phyloP scores from a whole-genome alignment of 371 early-diverging fungal genomes.

The Mortierella sp. region DNA sequence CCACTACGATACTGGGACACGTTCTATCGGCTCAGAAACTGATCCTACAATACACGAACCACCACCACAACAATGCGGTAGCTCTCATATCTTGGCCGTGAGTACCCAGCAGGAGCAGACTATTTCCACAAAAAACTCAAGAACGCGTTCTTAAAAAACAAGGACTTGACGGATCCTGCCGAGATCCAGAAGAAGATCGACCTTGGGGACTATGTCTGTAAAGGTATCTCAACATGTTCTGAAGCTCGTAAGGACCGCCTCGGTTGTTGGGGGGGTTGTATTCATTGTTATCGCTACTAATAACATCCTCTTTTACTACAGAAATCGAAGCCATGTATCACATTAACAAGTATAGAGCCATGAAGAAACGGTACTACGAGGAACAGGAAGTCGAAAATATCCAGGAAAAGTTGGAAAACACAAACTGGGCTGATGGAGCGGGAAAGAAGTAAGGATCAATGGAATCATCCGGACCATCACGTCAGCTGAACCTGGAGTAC shows the following conservation, averaged over 20 bases:
- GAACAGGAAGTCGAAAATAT: constrained; percentile 25
- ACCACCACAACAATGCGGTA: constrained; percentile 8
- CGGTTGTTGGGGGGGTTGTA: no score
- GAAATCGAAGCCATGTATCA: constrained; percentile 81
- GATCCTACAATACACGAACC: no score
- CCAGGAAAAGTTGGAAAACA: constrained; percentile 31
- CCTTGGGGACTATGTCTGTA: constrained; percentile 71
- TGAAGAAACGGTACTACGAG: constrained; percentile 67
- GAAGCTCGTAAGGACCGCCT: no score
- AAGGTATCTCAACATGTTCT: constrained; percentile 58
- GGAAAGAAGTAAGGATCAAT: constrained; percentile 4
- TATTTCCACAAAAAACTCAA: constrained; percentile 71
- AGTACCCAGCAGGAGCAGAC: constrained; percentile 69
- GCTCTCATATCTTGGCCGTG: constrained; percentile 69
- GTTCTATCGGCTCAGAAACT: no score
- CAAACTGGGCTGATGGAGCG: constrained; percentile 20
- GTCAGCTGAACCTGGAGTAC: no score
- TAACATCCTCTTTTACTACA: constrained; percentile 16
- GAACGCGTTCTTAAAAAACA: constrained; percentile 73
- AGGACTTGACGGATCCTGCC: constrained; percentile 59
- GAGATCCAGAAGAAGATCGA: constrained; percentile 72
- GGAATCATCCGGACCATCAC: no score
- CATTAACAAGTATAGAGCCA: constrained; percentile 76
- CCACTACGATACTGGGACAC: neutral
- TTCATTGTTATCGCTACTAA: neutral